Percentiles rank a stretch among this genome's conserved stretches.
Conservation (phyloP, 768 basidiomycete species). For the Clitopilus hobsonii region DNA sequence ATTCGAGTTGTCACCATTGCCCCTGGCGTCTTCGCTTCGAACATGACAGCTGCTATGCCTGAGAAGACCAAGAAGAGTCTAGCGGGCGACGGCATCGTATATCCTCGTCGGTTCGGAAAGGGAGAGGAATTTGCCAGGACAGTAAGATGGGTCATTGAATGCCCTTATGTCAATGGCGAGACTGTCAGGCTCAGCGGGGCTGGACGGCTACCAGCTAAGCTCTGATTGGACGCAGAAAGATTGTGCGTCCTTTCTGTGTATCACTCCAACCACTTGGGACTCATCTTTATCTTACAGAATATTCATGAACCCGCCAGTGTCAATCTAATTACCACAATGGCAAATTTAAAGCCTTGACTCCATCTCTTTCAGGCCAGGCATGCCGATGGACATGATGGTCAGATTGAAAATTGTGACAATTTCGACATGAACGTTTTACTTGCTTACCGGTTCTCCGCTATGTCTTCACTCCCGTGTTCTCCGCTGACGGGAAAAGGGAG, state of each 20-base stretch:
- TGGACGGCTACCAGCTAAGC: conserved; percentile 33
- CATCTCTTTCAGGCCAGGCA: too few relatives aligned
- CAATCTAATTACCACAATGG: too few relatives aligned
- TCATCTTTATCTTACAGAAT: too few relatives aligned
- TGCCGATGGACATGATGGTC: too few relatives aligned
- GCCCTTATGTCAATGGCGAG: conserved; percentile 55
- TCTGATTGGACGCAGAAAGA: conserved; percentile 17
- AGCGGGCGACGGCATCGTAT: conserved; percentile 36
- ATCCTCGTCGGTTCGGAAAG: conserved; percentile 43
- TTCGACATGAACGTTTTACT: too few relatives aligned
- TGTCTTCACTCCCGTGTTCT: too few relatives aligned
- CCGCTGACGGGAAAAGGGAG: too few relatives aligned
- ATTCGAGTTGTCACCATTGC: conserved; percentile 54
- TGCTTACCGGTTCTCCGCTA: too few relatives aligned
- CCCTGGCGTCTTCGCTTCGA: conserved; percentile 48
- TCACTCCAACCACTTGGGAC: background rate
- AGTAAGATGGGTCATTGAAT: conserved; percentile 46
- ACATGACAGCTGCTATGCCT: conserved; percentile 37
- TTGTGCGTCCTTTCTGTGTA: background rate
- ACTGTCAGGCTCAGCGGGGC: conserved; percentile 44
- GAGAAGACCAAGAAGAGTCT: conserved; percentile 33
- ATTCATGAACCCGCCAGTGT: too few relatives aligned
- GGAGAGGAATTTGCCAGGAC: conserved; percentile 50
- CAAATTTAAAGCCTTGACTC: too few relatives aligned
- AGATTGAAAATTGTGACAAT: too few relatives aligned